These are phyloP conservation scores for Fraxinus americana DNA, from an alignment of 257 asterid genomes.

Conservation along the genomic window DNA sequence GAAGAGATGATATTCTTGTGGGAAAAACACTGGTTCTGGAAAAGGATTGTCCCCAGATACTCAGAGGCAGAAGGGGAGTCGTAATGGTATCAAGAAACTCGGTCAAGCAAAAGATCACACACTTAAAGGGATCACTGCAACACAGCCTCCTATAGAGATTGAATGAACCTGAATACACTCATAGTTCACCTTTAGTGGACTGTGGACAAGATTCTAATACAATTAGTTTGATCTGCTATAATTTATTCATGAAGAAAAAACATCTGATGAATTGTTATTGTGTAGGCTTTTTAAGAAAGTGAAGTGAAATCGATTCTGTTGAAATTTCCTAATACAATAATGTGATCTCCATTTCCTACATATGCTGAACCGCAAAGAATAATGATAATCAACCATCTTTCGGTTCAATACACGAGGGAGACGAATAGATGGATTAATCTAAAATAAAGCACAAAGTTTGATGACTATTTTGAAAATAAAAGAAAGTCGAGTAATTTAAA, in stretches of 20 bases:
- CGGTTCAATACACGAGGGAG: neutral
- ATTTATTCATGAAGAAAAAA: neutral
- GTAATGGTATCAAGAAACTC: neutral
- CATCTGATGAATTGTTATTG: neutral
- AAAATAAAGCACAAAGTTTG: neutral
- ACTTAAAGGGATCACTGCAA: too few relatives aligned
- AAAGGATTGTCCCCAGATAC: slow-evolving; percentile 36
- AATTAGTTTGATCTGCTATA: too few relatives aligned
- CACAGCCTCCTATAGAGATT: too few relatives aligned
- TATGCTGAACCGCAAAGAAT: neutral
- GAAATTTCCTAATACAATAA: neutral
- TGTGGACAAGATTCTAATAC: neutral
- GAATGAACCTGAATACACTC: too few relatives aligned
- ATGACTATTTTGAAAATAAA: neutral
- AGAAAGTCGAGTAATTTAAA: neutral
- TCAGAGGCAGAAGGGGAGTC: neutral
- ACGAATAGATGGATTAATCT: neutral
- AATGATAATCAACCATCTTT: neutral
- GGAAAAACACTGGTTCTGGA: slow-evolving; percentile 92
- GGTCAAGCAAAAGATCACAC: neutral
- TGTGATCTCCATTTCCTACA: neutral
- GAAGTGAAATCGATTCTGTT: neutral
- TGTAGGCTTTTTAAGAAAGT: neutral
- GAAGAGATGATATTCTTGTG: slow-evolving; percentile 76
- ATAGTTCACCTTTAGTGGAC: neutral